Evolutionary conservation across 2,329 filamentous ascomycete species (phyloP), one percentile per base, ranked within the genome.

Genomic region (Blumeria graminis): DNA sequence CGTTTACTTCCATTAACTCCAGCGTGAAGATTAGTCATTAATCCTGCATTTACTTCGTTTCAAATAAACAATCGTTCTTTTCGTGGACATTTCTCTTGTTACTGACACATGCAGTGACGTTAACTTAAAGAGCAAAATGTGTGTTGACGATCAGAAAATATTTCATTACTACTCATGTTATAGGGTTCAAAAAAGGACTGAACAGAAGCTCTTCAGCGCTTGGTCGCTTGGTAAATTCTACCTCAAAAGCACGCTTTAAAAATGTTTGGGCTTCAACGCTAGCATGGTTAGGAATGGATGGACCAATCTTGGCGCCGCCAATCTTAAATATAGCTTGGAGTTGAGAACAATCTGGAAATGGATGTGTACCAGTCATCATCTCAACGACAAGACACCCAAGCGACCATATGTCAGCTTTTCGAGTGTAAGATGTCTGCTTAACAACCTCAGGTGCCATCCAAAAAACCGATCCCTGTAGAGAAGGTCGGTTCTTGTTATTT

Each of bases 391-490:
- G 74, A 68, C 92, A 98, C 36, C 92, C 92, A 28, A 98, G 77
- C 50, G 87, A 94, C 92, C 92, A 98, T 63, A 98, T 98, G 65
- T 98, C 92, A 13, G 92, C 92, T 72, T 96, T 96, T 71, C 90
- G 87, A 5, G 90, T 96, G 71, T 98, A 95, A 6, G 88, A 89
- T 3, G 90, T 96, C 70, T 96, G 92, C 65, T 92, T 92, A 60
- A 98, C 92, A 18, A 98, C 92, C 71, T 98, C 92, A 8, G 92
- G 92, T 0, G 92, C 92, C 92, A 98, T 98, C 92, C 92, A 98
- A 72, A 95, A 98, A 55, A 98, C 92, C 32, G 88, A 95, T 13
- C 92, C 92, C 69, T 98, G 92, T 3, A 98, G 77, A 1, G 90
- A 96, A 2, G 81, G 80, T 5, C 80, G 74, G 64, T 84, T 75